Evolutionary conservation across 2,329 filamentous ascomycete genomes (phyloP).

Genomic region (Verticillium longisporum): DNA sequence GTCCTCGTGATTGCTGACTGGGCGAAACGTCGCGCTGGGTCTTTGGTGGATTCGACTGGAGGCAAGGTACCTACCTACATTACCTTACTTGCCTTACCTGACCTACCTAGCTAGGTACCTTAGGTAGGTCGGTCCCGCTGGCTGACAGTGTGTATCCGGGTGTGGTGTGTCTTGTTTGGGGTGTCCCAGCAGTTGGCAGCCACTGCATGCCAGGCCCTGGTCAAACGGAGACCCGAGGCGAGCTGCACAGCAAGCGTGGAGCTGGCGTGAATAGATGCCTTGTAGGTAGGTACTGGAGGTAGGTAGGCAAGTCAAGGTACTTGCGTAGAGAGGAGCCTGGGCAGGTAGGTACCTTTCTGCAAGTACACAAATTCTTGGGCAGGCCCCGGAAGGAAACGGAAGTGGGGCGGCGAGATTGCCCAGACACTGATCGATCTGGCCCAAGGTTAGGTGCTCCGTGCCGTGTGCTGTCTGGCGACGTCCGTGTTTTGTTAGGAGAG

Average conservation of each 20-base stretch:
- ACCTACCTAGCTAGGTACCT: too few species aligned
- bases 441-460: neutral
- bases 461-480: neutral
- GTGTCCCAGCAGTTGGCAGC: neutral
- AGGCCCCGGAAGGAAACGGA: neutral
- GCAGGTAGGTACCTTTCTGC: neutral
- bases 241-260: neutral
- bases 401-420: neutral
- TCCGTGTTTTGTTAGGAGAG: neutral
- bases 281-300: neutral
- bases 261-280: neutral
- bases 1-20: neutral
- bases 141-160: neutral
- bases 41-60: neutral
- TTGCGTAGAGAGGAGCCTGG: neutral
- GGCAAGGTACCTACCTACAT: neutral
- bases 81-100: too few species aligned
- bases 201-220: neutral
- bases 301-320: too few species aligned
- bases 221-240: neutral
- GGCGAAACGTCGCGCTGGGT: neutral
- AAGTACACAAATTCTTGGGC: neutral
- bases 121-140: too few species aligned
- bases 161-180: neutral
- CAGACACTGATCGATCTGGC: neutral